Percentiles rank a stretch among this genome's conserved stretches.
These are phyloP conservation scores for Trichoderma afroharzianum DNA, from an alignment of 2,329 filamentous ascomycete genomes.

Conservation along the genomic window DNA sequence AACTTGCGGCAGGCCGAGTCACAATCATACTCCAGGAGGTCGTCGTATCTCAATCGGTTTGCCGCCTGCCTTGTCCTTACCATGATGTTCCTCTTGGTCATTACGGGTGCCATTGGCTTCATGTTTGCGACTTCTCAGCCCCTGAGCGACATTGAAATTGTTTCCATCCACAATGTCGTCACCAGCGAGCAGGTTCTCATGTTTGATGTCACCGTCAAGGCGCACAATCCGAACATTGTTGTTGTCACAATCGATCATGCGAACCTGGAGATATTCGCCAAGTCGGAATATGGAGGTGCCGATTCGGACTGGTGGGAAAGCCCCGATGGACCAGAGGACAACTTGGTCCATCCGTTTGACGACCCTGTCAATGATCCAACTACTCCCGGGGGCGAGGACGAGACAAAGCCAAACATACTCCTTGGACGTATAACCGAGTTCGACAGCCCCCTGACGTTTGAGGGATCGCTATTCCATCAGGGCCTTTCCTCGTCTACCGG, in stretches of 20 bases:
- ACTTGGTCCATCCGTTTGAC: slow-evolving; percentile 26
- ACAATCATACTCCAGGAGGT: slow-evolving; percentile 60
- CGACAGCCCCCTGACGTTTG: slow-evolving; percentile 83
- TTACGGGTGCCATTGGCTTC: slow-evolving; percentile 83
- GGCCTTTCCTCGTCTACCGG: slow-evolving; percentile 70
- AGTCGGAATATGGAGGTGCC: slow-evolving; percentile 81
- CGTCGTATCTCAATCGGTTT: slow-evolving; percentile 66
- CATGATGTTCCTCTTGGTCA: slow-evolving; percentile 73
- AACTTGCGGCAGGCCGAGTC: slow-evolving; percentile 70
- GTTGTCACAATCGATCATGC: slow-evolving; percentile 81
- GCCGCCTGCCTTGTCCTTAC: slow-evolving; percentile 86
- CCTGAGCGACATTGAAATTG: slow-evolving; percentile 71
- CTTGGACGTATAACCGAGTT: slow-evolving; percentile 86
- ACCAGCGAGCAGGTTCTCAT: slow-evolving; percentile 94
- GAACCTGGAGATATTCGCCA: slow-evolving; percentile 91
- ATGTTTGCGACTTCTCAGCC: slow-evolving; percentile 90
- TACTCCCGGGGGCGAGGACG: slow-evolving; percentile 45
- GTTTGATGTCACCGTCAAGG: slow-evolving; percentile 83
- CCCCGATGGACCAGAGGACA: slow-evolving; percentile 26
- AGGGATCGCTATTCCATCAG: slow-evolving; percentile 81
- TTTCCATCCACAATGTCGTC: slow-evolving; percentile 82
- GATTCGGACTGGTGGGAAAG: slow-evolving; percentile 58
- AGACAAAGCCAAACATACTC: slow-evolving; percentile 71
- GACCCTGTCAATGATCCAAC: slow-evolving; percentile 38
- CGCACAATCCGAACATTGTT: slow-evolving; percentile 90